Conservation (phyloP, 176 grass and related monocot species). For the Oryza brachyantha region DNA sequence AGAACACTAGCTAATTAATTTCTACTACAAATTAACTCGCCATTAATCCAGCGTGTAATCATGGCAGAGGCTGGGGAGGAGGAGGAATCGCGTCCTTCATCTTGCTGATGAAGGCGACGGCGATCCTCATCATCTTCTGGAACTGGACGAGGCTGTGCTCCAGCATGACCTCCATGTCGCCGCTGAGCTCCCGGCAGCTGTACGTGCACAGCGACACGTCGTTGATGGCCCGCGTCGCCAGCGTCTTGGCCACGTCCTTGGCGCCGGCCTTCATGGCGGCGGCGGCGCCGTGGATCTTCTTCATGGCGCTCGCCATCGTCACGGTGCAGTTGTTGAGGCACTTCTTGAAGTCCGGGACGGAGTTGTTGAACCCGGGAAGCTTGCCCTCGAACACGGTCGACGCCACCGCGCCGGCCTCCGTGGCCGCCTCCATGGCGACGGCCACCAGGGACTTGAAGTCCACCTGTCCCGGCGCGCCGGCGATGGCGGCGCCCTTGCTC, state of each 20-base stretch:
- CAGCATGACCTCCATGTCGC: constrained; percentile 43
- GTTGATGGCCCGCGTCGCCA: constrained; percentile 5
- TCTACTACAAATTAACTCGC: neutral
- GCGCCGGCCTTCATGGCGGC: constrained; percentile 26
- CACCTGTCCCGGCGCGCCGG: constrained; percentile 39
- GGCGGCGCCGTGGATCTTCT: constrained; percentile 49
- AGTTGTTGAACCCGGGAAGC: constrained; percentile 39
- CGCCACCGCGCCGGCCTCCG: constrained; percentile 35
- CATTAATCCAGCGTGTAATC: neutral
- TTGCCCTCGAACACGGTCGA: constrained; percentile 37
- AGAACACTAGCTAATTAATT: neutral
- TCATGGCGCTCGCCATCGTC: constrained; percentile 43
- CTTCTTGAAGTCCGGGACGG: constrained; percentile 20
- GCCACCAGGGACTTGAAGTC: constrained; percentile 27
- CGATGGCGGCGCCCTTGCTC: constrained; percentile 18
- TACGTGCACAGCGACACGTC: constrained; percentile 26
- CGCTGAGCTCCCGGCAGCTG: constrained; percentile 38
- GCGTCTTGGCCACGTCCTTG: constrained; percentile 24
- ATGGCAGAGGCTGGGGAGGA: neutral
- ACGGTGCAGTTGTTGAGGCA: constrained; percentile 47
- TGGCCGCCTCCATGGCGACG: constrained; percentile 37
- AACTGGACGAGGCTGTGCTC: constrained; percentile 37
- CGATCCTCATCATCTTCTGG: constrained; percentile 50
- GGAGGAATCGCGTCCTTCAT: neutral
- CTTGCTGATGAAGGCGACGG: constrained; percentile 27